Evolutionary conservation across 768 basidiomycete genomes (phyloP).

Genomic region (Mycena chlorophos): DNA sequence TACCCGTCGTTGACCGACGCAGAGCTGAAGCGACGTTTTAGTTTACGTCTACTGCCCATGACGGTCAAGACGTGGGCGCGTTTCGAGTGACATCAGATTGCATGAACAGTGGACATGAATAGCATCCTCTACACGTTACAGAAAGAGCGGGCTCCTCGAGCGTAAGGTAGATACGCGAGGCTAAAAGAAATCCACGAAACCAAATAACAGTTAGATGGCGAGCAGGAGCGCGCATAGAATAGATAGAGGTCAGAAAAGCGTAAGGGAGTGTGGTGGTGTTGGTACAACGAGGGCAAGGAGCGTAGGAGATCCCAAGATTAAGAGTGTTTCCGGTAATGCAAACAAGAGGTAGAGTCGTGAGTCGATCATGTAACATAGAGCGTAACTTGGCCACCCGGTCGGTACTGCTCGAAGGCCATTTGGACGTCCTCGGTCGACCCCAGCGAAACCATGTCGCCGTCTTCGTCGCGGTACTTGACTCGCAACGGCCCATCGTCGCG

Average conservation of each 20-base stretch:
- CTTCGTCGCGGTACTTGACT: slow-evolving; percentile 89
- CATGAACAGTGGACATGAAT: too few species aligned
- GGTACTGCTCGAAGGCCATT: slow-evolving; percentile 87
- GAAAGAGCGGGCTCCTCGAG: slow-evolving; percentile 33
- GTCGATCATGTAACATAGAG: slow-evolving; percentile 69
- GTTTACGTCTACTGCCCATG: background rate
- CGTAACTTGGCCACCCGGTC: slow-evolving; percentile 78
- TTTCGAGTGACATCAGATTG: background rate
- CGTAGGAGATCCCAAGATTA: slow-evolving; percentile 26
- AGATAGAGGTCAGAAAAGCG: slow-evolving; percentile 23
- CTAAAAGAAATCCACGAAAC: slow-evolving; percentile 30
- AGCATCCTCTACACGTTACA: slow-evolving; percentile 34
- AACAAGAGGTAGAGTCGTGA: slow-evolving; percentile 19
- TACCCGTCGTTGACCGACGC: slow-evolving; percentile 14
- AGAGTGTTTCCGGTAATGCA: slow-evolving; percentile 24
- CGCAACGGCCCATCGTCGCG: slow-evolving; percentile 78
- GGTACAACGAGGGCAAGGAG: slow-evolving; percentile 21
- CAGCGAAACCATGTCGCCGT: slow-evolving; percentile 86
- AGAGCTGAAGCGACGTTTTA: slow-evolving; percentile 16
- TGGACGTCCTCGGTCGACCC: slow-evolving; percentile 91
- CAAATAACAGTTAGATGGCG: slow-evolving; percentile 31
- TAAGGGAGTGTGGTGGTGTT: slow-evolving; percentile 16
- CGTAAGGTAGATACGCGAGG: slow-evolving; percentile 26
- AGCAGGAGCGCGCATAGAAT: slow-evolving; percentile 18
- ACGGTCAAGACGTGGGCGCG: background rate